phyloP scores from a whole-genome alignment of 768 basidiomycete species.

The Mrakia blollopis region DNA sequence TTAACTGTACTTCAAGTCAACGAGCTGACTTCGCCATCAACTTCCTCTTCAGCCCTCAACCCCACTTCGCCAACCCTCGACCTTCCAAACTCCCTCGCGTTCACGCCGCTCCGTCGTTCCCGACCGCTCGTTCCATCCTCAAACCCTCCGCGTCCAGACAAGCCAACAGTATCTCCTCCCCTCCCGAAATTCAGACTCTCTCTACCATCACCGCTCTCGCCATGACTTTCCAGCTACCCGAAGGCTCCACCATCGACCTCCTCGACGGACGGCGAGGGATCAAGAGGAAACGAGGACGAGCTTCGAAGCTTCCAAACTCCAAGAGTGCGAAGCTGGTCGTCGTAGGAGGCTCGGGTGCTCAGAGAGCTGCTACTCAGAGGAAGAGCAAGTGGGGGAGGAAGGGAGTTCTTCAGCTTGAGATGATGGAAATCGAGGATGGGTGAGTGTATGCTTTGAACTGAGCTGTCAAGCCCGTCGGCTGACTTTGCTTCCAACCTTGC shows the following conservation, averaged over 20 bases:
- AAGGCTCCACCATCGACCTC: background rate
- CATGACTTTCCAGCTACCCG: background rate
- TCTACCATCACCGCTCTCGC: background rate
- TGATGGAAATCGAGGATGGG: background rate
- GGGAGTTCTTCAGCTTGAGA: background rate
- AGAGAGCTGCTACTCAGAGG: background rate
- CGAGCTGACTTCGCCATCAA: background rate
- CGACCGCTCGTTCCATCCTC: background rate
- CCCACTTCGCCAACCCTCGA: background rate
- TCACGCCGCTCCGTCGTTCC: background rate
- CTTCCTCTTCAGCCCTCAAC: background rate
- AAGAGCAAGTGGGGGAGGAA: background rate
- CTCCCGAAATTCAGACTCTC: background rate
- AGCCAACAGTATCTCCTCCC: background rate
- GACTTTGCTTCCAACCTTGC: background rate
- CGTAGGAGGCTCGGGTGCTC: background rate
- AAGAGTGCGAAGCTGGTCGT: background rate
- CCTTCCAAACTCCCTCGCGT: background rate
- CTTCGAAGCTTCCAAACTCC: background rate
- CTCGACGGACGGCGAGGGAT: background rate
- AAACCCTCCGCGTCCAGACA: background rate
- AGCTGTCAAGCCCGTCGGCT: background rate
- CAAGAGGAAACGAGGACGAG: background rate
- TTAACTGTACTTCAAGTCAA: background rate
- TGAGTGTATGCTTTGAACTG: background rate